Percentiles rank a stretch among this genome's conserved stretches.
Conservation (phyloP, 805 yeast genomes). For the Starmerella tilneyi region DNA sequence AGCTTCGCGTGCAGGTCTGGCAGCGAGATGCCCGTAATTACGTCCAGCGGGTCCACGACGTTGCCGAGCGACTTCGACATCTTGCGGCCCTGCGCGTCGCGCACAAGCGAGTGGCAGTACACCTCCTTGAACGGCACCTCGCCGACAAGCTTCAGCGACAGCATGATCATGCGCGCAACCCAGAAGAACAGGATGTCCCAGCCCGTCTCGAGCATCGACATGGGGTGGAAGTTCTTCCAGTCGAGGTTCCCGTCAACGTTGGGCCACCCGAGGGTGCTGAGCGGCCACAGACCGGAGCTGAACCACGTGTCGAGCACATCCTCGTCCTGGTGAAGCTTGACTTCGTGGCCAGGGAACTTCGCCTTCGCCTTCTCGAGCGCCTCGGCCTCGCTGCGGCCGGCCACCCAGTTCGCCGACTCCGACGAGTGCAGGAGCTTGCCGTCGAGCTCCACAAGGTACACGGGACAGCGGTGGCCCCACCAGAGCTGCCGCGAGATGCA, state of each 20-base stretch:
- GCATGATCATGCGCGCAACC: conserved; percentile 93
- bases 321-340: conserved; percentile 73
- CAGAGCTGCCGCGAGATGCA: conserved; percentile 89
- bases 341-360: conserved; percentile 57
- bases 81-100: conserved; percentile 98
- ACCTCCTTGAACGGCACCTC: conserved; percentile 89
- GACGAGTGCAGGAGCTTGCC: conserved; percentile 43
- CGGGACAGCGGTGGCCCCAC: conserved; percentile 99
- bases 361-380: conserved; percentile 71
- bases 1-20: conserved; percentile 71
- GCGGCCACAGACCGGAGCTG: conserved; percentile 96
- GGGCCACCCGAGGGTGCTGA: conserved; percentile 97
- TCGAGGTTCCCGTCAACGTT: conserved; percentile 44
- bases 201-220: conserved; percentile 93
- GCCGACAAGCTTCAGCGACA: conserved; percentile 85
- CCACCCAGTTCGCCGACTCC: conserved; percentile 76
- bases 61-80: conserved; percentile 96
- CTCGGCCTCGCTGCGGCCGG: conserved; percentile 75
- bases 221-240: conserved; percentile 70
- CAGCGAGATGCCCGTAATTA: conserved; percentile 75
- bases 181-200: conserved; percentile 99
- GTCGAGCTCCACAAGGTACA: conserved; percentile 73
- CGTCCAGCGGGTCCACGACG: conserved; percentile 92
- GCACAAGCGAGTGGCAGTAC: conserved; percentile 94
- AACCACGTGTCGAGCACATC: conserved; percentile 99